A percentile compares a stretch with the other conserved stretches of the same genome.
phyloP scores from a whole-genome alignment of 164 flowering plant genomes.

The Umbilicus rupestris region DNA sequence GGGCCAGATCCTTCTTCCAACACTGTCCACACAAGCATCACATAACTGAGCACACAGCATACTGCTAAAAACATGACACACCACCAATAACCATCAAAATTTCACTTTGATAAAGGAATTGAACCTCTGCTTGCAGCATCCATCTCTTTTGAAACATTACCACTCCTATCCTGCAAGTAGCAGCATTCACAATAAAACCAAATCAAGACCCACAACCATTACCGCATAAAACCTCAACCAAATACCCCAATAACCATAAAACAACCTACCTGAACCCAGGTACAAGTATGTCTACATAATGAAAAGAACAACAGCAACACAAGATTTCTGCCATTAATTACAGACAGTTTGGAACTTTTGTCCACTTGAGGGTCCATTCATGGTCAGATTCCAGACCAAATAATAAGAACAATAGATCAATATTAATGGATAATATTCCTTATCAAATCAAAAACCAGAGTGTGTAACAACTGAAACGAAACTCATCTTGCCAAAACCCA shows the following conservation, averaged over 20 bases:
- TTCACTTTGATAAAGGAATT: conserved; percentile 5
- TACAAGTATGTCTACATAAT: neutral
- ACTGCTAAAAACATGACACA: neutral
- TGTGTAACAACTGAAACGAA: neutral
- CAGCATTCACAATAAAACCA: conserved; percentile 5
- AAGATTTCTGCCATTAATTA: neutral
- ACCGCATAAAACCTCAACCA: neutral
- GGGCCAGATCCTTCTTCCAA: conserved; percentile 51
- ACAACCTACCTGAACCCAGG: neutral
- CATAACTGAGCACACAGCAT: conserved; percentile 6
- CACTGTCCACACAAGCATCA: conserved; percentile 44
- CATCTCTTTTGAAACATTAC: conserved; percentile 46
- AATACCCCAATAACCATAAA: neutral
- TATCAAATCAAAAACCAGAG: neutral
- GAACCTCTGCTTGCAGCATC: conserved; percentile 35
- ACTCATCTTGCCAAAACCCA: neutral
- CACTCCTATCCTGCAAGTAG: conserved; percentile 26
- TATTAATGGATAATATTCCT: neutral
- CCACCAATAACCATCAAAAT: conserved; percentile 8
- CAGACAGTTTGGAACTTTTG: neutral
- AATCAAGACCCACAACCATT: neutral
- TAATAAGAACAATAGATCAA: neutral
- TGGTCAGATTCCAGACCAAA: neutral
- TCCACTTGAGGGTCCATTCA: neutral
- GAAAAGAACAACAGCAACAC: neutral